Percentiles rank a stretch among this genome's conserved stretches.
Conservation (phyloP, 2,329 filamentous ascomycete genomes). For the Exophiala viscosa region DNA sequence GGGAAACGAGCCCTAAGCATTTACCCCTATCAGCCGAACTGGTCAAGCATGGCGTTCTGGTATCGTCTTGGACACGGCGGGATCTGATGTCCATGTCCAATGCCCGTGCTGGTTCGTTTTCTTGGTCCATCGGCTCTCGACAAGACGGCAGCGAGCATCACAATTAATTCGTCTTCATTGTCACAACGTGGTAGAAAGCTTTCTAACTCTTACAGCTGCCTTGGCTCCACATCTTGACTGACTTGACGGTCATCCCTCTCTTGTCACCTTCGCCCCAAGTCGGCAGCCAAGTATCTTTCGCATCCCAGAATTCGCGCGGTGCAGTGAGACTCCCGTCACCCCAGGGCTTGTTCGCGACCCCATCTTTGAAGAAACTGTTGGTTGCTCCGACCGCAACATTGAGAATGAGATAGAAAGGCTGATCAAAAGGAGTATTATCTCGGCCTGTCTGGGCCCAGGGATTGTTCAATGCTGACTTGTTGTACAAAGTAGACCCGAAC, state of each 20-base stretch:
- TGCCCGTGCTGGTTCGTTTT: constrained; percentile 33
- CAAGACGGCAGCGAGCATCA: constrained; percentile 1
- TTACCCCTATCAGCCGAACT: constrained; percentile 14
- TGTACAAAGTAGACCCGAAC: constrained; percentile 41
- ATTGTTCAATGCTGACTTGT: constrained; percentile 41
- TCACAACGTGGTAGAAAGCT: no score
- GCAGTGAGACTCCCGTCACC: constrained; percentile 24
- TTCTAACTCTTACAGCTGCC: background rate
- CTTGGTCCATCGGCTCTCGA: constrained; percentile 30
- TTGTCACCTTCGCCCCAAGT: constrained; percentile 46
- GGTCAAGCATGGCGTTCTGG: constrained; percentile 11
- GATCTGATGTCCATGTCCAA: constrained; percentile 26
- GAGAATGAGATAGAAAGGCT: constrained; percentile 50
- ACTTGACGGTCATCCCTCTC: constrained; percentile 46
- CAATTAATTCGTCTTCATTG: no score
- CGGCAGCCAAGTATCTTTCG: constrained; percentile 39
- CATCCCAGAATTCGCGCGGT: constrained; percentile 36
- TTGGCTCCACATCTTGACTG: constrained; percentile 46
- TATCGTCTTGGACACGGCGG: constrained; percentile 15
- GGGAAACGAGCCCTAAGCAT: constrained; percentile 13
- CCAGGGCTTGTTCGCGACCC: constrained; percentile 33
- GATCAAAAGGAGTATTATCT: constrained; percentile 50
- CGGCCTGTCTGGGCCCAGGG: constrained; percentile 43
- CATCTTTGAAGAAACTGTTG: constrained; percentile 50
- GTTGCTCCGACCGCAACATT: constrained; percentile 51